Percentiles rank a stretch among this genome's conserved stretches.
phyloP scores from a whole-genome alignment of 2,329 filamentous ascomycete genomes.

The Curvularia sp. region DNA sequence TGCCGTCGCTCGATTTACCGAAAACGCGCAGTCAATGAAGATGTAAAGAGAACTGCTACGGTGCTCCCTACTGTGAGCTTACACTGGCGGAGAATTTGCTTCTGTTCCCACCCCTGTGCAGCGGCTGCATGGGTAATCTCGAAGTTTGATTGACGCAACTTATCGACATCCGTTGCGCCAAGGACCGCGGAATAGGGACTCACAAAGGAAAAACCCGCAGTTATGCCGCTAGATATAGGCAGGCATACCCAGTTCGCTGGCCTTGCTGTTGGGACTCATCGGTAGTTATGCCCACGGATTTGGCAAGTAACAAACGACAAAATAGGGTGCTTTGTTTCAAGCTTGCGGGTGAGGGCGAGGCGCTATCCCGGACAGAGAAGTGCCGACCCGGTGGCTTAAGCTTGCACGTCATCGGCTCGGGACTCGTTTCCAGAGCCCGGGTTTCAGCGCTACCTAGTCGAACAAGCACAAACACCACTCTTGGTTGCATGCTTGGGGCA shows the following conservation, averaged over 20 bases:
- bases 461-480: neutral
- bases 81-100: conserved; percentile 19
- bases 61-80: neutral
- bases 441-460: neutral
- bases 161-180: conserved; percentile 2
- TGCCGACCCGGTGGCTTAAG: conserved; percentile 3
- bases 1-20: neutral
- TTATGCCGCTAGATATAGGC: conserved; percentile 11
- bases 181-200: conserved; percentile 4
- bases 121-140: neutral
- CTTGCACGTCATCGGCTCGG: conserved; percentile 8
- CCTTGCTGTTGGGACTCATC: conserved; percentile 6
- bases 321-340: conserved; percentile 5
- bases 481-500: neutral
- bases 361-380: conserved; percentile 6
- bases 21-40: neutral
- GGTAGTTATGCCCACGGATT: neutral
- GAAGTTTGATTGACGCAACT: conserved; percentile 12
- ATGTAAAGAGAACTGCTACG: neutral
- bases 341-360: neutral
- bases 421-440: neutral
- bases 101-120: neutral
- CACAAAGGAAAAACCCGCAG: conserved; percentile 2
- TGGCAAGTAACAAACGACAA: conserved; percentile 3
- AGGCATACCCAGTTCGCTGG: conserved; percentile 6